Evolutionary conservation across 192 early-diverging fungal genomes (phyloP).

Genomic region (Dissophora globulifera): DNA sequence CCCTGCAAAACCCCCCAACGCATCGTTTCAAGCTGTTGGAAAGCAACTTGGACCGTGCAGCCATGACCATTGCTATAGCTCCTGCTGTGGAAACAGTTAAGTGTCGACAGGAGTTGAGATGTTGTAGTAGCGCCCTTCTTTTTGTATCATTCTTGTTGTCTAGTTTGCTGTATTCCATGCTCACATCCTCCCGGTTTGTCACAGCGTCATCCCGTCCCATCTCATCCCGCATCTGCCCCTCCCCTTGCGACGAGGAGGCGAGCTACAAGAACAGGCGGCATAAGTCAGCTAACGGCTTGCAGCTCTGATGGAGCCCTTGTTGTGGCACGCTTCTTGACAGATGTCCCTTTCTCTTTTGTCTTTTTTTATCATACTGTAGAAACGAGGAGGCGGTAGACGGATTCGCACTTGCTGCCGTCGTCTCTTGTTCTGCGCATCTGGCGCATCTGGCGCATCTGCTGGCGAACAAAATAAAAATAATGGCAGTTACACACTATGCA

Average conservation of each 20-base stretch:
- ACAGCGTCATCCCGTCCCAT: constrained; percentile 7
- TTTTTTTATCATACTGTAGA: constrained; percentile 4
- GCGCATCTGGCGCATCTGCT: too few relatives aligned
- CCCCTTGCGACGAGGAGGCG: constrained; percentile 16
- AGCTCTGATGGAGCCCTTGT: not conserved
- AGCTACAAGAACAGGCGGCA: too few relatives aligned
- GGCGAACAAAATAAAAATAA: too few relatives aligned
- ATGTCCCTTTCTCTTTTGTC: constrained; percentile 12
- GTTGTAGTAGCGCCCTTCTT: not conserved
- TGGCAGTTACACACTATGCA: too few relatives aligned
- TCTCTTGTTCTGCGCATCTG: not conserved
- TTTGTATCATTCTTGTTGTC: not conserved
- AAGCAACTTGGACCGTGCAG: too few relatives aligned
- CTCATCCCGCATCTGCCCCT: not conserved
- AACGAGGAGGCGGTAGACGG: constrained; percentile 10
- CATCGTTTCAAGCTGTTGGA: too few relatives aligned
- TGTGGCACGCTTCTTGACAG: not conserved
- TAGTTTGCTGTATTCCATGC: too few relatives aligned
- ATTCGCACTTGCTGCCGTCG: not conserved
- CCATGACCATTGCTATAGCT: too few relatives aligned
- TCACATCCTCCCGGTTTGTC: not conserved
- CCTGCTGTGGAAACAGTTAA: too few relatives aligned
- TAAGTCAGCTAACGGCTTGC: constrained; percentile 20
- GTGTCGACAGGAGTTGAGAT: too few relatives aligned
- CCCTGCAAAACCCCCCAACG: too few relatives aligned